Evolutionary conservation across 2,329 filamentous ascomycete genomes (phyloP).

Genomic region (Talaromyces albobiverticillius): DNA sequence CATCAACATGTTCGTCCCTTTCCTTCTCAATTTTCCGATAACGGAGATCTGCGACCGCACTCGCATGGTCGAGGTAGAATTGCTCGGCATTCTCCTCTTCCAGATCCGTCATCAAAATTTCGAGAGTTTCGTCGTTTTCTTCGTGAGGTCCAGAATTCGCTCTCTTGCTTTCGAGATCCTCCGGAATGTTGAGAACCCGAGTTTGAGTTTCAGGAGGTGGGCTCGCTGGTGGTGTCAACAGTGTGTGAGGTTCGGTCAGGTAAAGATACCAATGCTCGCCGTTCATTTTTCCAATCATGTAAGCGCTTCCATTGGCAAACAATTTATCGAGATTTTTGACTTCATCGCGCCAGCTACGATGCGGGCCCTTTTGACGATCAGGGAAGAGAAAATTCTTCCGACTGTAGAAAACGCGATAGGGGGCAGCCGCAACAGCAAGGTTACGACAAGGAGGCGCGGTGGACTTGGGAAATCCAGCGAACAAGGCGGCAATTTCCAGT

Average conservation of each 20-base stretch:
- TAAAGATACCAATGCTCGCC: constrained; percentile 99
- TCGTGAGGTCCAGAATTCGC: constrained; percentile 27
- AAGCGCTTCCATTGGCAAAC: constrained; percentile 89
- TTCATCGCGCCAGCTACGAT: constrained; percentile 96
- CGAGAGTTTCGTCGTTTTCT: constrained; percentile 51
- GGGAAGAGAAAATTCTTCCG: constrained; percentile 98
- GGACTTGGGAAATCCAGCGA: constrained; percentile 85
- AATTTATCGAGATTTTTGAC: constrained; percentile 88
- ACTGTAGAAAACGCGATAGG: constrained; percentile 97
- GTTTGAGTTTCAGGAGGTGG: constrained; percentile 60
- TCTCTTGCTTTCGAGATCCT: constrained; percentile 21
- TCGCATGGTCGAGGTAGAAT: constrained; percentile 76
- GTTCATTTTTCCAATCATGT: constrained; percentile 99
- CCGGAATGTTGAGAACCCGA: constrained; percentile 57
- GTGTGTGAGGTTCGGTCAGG: constrained; percentile 79
- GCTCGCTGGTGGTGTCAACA: constrained; percentile 77
- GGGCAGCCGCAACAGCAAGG: constrained; percentile 73
- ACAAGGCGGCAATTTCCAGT: constrained; percentile 81
- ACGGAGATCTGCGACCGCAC: constrained; percentile 81
- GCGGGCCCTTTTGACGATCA: constrained; percentile 87
- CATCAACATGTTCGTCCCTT: constrained; percentile 59
- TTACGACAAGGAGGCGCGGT: constrained; percentile 65
- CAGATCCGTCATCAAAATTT: constrained; percentile 67
- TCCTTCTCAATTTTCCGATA: constrained; percentile 70
- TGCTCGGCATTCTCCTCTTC: constrained; percentile 65